Base-by-base conservation (phyloP, 1,284 basidiomycete genomes). In the Ustilago esculenta region DNA sequence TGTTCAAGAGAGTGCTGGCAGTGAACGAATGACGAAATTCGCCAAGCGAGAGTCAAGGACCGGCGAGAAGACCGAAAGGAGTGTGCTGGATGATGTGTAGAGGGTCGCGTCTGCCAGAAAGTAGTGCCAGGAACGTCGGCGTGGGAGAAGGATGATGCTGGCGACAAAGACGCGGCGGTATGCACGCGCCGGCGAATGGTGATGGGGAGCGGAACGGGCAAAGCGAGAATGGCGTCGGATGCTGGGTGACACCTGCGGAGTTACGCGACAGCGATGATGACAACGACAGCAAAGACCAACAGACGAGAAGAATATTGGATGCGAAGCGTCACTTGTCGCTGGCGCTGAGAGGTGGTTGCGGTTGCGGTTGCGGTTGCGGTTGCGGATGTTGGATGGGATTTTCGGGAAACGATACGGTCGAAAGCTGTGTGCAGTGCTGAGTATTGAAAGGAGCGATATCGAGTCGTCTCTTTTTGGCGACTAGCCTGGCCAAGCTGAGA, bases 221-320 rank as follows among this genome's bases (percentile, higher is more conserved):
- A 34, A 23, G 9, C 21, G 36, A 20, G 9, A 36, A 34, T 30
- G 36, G 25, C 33, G 37, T 42, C 56, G 37, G 29, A 33, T 23
- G 37, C 11, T 44, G 50, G 48, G 17, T 23, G 42, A 44, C 25
- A 29, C 29, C 48, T 60, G 58, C 51, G 46, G 46, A 37, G n/a
- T 40, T 40, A 48, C 41, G 52, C 47, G 50, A 54, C 32, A 46
- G 29, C 41, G 54, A 32, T 27, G 34, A 35, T 7, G 44, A 49
- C 33, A 32, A 49, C 41, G 40, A 21, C 45, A 43, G 44, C 43
- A 43, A 44, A 51, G 50, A 52, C 37, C 53, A 53, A 52, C 45
- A 55, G 33, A 25, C 52, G 41, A 54, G 51, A 57, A 57, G 56
- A 48, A 59, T 51, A 58, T 58, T 50, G 51, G 40, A 47, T 49